Evolutionary conservation across 768 basidiomycete species (phyloP), one percentile per base, ranked within the genome.

Genomic region (Galerina marginata): DNA sequence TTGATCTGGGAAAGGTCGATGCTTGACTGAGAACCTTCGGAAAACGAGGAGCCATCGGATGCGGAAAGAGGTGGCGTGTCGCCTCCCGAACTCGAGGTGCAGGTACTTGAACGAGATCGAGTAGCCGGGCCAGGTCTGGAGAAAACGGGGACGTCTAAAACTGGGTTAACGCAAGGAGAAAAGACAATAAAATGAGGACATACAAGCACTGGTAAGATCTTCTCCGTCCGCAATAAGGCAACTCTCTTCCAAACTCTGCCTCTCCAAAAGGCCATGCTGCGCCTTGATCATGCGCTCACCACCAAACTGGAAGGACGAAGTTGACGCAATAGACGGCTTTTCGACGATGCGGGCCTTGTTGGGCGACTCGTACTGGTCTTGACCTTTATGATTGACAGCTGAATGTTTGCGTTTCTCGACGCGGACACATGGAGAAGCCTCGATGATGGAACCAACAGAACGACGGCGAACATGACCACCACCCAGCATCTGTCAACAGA

Each of bases 1-100:
- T 86, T 86, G 56, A 93, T 71, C 1, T 86, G 85, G 0, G 82
- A 80, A 2, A 92, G 70, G 70, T 93, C 91, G 57, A 92, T 86
- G 73, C 91, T 92, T 0, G 89, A 91, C 70, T 89, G 85, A 0
- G 91, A 93, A 36, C 87, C 88, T 4, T 86, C 89, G 0, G 87
- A 89, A 48, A 86, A 74, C 0, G 86, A 90, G 1, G 88, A 88
- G 2, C 85, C 85, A 59, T 91, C 90, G 0, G 86, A 90, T 4
- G 81, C 70, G 4, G 88, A 89, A 3, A 92, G 79, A 0, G 91
- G 89, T 5, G 90, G 89, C 0, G 91, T 91, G 10, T 90, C 89
- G 11, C 74, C 78, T 20, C 88, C 90, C 11, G 89, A 89, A 68
- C 84, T 87, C 0, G 79, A 80, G 0, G 79, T 89, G 66, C 83